Conservation (phyloP, 805 yeast species). For the Ogataea ganodermae region DNA sequence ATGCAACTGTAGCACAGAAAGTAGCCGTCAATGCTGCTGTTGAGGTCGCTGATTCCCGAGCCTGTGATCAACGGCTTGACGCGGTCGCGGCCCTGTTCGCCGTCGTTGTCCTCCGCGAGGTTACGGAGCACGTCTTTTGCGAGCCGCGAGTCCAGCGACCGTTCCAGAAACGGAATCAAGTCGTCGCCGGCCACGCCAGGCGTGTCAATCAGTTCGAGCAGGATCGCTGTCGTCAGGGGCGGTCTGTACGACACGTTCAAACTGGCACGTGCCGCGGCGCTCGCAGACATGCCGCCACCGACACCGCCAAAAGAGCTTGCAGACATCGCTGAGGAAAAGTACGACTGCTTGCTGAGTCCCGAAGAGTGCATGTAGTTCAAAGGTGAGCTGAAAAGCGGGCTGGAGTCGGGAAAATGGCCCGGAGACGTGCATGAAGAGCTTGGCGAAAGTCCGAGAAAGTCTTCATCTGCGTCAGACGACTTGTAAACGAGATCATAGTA, state of each 20-base stretch:
- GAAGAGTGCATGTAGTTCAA: neutral
- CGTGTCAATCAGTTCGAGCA: conserved; percentile 71
- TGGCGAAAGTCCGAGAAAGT: conserved; percentile 9
- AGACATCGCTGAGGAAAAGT: conserved; percentile 17
- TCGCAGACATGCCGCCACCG: conserved; percentile 1
- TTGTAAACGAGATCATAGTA: conserved; percentile 34
- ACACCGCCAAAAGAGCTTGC: conserved; percentile 15
- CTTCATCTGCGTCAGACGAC: conserved; percentile 21
- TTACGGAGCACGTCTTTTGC: conserved; percentile 61
- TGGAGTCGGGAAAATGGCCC: conserved; percentile 8
- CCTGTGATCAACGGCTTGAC: conserved; percentile 73
- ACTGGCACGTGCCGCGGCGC: conserved; percentile 2
- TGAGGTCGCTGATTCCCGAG: conserved; percentile 75
- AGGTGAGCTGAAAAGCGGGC: conserved; percentile 14
- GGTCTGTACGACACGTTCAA: conserved; percentile 37
- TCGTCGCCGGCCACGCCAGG: conserved; percentile 68
- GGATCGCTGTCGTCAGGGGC: conserved; percentile 59
- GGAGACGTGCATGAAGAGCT: conserved; percentile 17
- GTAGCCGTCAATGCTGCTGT: conserved; percentile 77
- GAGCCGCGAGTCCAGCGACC: conserved; percentile 62
- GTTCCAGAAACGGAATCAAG: conserved; percentile 75
- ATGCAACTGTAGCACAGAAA: conserved; percentile 68
- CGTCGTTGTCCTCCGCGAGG: conserved; percentile 49
- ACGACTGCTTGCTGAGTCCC: conserved; percentile 5
- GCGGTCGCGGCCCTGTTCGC: conserved; percentile 26